Conservation (phyloP, 2,329 filamentous ascomycete species). For the Capronia americana region DNA sequence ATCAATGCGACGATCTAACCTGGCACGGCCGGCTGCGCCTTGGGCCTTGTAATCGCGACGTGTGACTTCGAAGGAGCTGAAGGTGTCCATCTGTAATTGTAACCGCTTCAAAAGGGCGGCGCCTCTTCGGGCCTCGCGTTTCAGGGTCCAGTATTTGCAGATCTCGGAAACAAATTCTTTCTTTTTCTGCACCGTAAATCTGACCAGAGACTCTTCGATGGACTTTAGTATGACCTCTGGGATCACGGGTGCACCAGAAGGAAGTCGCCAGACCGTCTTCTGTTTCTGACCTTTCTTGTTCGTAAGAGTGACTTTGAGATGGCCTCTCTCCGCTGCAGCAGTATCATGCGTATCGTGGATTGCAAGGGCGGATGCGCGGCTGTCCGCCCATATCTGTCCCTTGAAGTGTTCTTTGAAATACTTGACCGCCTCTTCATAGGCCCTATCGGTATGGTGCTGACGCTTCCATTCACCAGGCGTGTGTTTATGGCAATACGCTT, state of each 20-base stretch:
- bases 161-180: constrained; percentile 86
- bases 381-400: constrained; percentile 89
- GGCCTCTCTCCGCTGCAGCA: constrained; percentile 56
- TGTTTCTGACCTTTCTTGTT: constrained; percentile 62
- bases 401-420: constrained; percentile 92
- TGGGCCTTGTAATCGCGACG: constrained; percentile 94
- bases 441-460: constrained; percentile 81
- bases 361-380: constrained; percentile 79
- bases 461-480: constrained; percentile 86
- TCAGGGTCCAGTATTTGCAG: constrained; percentile 97
- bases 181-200: constrained; percentile 82
- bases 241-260: constrained; percentile 92
- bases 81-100: constrained; percentile 93
- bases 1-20: constrained; percentile 81
- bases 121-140: constrained; percentile 88
- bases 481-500: constrained; percentile 96
- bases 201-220: constrained; percentile 80
- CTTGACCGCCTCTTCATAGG: constrained; percentile 80
- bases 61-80: constrained; percentile 96
- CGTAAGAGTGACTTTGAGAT: constrained; percentile 61
- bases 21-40: constrained; percentile 80
- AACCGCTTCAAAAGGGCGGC: constrained; percentile 90
- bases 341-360: constrained; percentile 71
- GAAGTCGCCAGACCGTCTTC: constrained; percentile 86
- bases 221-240: constrained; percentile 85